phyloP scores from a whole-genome alignment of 2,329 filamentous ascomycete species.

The Phyllosticta citrichinensis region DNA sequence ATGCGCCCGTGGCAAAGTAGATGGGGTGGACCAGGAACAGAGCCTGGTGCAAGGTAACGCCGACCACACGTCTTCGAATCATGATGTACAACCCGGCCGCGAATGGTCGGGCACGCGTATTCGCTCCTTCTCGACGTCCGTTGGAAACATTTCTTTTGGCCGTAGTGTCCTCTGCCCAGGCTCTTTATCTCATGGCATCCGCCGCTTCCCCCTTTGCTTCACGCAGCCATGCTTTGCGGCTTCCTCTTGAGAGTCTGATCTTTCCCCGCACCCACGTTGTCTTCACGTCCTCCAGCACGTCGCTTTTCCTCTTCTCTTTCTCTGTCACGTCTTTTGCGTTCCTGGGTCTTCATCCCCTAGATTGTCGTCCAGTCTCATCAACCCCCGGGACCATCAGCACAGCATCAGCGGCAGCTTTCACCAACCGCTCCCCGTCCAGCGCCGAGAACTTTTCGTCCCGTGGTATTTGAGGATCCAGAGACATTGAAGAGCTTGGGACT shows the following conservation, averaged over 20 bases:
- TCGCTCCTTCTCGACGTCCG: not conserved
- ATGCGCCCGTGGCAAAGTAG: not conserved
- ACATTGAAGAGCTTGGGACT: not conserved
- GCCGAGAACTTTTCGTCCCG: not conserved
- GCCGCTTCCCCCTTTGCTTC: not conserved
- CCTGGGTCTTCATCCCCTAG: not conserved
- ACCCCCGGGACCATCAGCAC: not conserved
- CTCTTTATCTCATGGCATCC: not conserved
- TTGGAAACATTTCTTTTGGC: not conserved
- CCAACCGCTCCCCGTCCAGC: not conserved
- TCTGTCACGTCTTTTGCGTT: not conserved
- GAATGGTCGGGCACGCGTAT: not conserved
- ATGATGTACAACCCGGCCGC: not conserved
- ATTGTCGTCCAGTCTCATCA: not conserved
- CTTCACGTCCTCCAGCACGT: not conserved
- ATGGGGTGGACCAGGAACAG: not conserved
- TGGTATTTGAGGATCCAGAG: not conserved
- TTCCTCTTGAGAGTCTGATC: constrained; percentile 2
- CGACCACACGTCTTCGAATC: not conserved
- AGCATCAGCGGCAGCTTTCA: not conserved
- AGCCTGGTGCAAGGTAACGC: not conserved
- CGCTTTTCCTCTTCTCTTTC: not conserved
- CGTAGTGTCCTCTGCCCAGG: not conserved
- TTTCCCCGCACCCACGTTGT: not conserved
- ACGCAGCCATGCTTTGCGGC: not conserved